Evolutionary conservation across 2,329 filamentous ascomycete genomes (phyloP), one percentile per base, ranked within the genome.

Genomic region (Apiospora sp.): DNA sequence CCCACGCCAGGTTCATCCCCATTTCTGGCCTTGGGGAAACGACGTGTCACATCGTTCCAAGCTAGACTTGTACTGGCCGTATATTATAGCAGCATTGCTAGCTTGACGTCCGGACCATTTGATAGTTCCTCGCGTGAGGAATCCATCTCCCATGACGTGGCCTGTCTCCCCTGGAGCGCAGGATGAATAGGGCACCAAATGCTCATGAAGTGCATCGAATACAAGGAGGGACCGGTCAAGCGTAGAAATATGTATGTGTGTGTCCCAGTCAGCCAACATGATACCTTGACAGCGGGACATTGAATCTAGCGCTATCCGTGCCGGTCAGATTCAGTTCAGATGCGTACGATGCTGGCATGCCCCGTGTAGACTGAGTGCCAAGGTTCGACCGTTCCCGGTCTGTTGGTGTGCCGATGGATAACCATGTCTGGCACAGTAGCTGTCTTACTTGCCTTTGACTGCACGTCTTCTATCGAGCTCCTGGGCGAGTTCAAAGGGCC

Each of bases 1-100:
- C 58, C 58, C 58, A 64, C 58, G 58, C 58, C 58, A 64, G 58
- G 58, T 24, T 64, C 58, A 64, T 64, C 34, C 34, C 5, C 58
- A 64, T 64, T 13, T 10, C 34, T 41, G 16, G 27, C 22, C 5
- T 37, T 34, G 54, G 16, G 37, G 30, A 61, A 61, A 30, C 54
- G 54, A 61, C 16, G 30, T 61, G 34, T 61, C 54, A 10, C 30
- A 61, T 30, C 27, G 30, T 34, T 37, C 54, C 27, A 61, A 30
- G 6, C 30, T 37, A 30, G 14, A 37, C 54, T 22, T n/a, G 54
- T 22, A 61, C 27, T 19, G n/a, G 34, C 54, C 6, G 16, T 22
- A 16, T 30, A 61, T 30, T 30, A 61, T 61, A 16, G 37, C 22
- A 34, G 16, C 24, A 27, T 30, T 54, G 24, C n/a, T 34, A 19